Evolutionary conservation across 371 early-diverging fungal species (phyloP).

Genomic region (Rhizomucor pusillus): DNA sequence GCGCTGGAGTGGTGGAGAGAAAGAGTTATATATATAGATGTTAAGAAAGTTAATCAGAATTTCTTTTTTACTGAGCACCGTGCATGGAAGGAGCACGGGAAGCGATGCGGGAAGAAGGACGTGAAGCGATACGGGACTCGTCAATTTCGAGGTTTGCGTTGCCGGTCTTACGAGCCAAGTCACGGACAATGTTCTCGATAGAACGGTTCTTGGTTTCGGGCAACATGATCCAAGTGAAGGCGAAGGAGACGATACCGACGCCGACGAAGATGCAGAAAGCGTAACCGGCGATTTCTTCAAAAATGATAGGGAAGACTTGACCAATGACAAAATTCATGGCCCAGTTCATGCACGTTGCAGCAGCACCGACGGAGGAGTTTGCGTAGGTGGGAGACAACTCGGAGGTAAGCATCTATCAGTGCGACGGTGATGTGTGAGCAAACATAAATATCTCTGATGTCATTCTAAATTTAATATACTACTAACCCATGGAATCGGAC

Average conservation of each 20-base stretch:
- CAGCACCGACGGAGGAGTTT: slow-evolving; percentile 38
- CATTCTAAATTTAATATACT: too few relatives aligned
- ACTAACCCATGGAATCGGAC: slow-evolving; percentile 18
- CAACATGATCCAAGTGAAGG: slow-evolving; percentile 16
- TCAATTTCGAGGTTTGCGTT: background rate
- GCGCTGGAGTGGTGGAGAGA: too few relatives aligned
- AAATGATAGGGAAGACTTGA: slow-evolving; percentile 37
- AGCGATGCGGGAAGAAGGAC: too few relatives aligned
- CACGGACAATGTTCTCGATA: slow-evolving; percentile 51
- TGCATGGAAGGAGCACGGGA: too few relatives aligned
- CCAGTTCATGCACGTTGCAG: slow-evolving; percentile 50
- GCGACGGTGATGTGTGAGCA: background rate
- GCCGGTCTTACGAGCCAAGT: background rate
- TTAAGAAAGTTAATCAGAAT: too few relatives aligned
- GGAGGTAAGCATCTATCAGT: slow-evolving; percentile 39
- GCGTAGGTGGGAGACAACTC: slow-evolving; percentile 67
- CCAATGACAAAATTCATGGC: slow-evolving; percentile 24
- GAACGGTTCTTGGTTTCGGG: slow-evolving; percentile 76
- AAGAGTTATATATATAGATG: too few relatives aligned
- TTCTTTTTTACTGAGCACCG: too few relatives aligned
- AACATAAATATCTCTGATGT: too few relatives aligned
- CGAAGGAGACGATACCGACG: slow-evolving; percentile 16
- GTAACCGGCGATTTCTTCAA: slow-evolving; percentile 46
- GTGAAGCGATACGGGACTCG: too few relatives aligned
- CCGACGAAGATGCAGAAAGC: slow-evolving; percentile 58